These are phyloP conservation scores for Penicillium steckii DNA, from an alignment of 495 filamentous ascomycete genomes.

Conservation along the genomic window DNA sequence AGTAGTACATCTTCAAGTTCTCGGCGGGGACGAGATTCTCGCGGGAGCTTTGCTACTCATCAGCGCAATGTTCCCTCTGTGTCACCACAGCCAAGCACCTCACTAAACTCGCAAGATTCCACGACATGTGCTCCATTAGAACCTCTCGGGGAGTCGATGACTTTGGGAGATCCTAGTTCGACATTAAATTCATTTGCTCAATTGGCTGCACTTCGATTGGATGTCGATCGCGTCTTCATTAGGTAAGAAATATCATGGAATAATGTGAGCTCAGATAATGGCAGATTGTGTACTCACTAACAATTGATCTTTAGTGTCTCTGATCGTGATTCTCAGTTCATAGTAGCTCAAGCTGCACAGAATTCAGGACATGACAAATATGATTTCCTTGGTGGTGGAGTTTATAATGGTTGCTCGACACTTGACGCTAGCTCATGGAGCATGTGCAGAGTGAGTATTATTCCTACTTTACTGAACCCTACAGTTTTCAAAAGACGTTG, in stretches of 20 bases:
- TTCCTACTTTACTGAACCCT: not conserved
- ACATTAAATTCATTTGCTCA: constrained; percentile 55
- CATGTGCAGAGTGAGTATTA: constrained; percentile 39
- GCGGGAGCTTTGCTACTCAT: not conserved
- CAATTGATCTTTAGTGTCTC: constrained; percentile 43
- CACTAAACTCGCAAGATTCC: not conserved
- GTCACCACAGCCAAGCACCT: constrained; percentile 6
- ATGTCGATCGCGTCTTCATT: constrained; percentile 45
- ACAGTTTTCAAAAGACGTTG: not conserved
- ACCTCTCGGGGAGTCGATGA: constrained; percentile 20
- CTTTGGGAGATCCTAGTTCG: constrained; percentile 44
- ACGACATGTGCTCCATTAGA: not conserved
- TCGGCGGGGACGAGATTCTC: not conserved
- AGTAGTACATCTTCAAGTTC: not conserved
- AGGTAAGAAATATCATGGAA: constrained; percentile 28
- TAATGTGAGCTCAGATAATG: not conserved
- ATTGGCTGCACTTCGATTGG: constrained; percentile 46
- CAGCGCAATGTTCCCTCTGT: constrained; percentile 4
- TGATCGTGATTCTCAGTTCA: constrained; percentile 55
- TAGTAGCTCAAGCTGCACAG: constrained; percentile 54
- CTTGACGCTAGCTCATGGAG: constrained; percentile 38
- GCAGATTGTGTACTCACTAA: not conserved
- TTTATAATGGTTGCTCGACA: constrained; percentile 46
- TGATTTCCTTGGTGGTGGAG: constrained; percentile 35
- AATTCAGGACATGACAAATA: constrained; percentile 34